phyloP scores from a whole-genome alignment of 129 eudicot genomes.

The Pittosporum tobira region DNA sequence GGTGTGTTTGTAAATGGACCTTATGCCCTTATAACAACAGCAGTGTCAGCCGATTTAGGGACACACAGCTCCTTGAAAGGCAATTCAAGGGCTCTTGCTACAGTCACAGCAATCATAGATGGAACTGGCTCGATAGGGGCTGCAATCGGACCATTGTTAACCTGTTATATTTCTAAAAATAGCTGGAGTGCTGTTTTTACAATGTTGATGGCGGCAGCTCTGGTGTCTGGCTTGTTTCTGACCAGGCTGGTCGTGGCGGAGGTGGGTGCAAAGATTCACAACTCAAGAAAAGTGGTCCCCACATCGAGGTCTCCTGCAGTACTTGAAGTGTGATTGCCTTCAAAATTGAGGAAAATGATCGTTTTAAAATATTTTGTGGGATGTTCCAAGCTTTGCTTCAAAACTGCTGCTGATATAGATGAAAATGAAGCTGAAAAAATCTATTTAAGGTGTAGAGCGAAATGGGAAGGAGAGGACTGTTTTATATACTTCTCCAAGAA shows the following conservation, averaged over 20 bases:
- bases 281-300: constrained; percentile 22
- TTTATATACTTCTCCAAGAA: neutral
- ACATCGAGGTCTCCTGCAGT: constrained; percentile 19
- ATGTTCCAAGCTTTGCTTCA: neutral
- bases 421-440: neutral
- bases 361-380: neutral
- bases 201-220: constrained; percentile 74
- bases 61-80: constrained; percentile 84
- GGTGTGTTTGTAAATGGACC: constrained; percentile 96
- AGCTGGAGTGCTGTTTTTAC: constrained; percentile 84
- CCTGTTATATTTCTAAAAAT: constrained; percentile 65
- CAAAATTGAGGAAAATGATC: neutral
- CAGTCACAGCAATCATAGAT: constrained; percentile 87
- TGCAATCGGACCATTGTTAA: constrained; percentile 83
- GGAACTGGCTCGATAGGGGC: constrained; percentile 98
- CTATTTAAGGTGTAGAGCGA: neutral
- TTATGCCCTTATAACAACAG: constrained; percentile 93
- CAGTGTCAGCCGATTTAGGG: constrained; percentile 96
- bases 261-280: constrained; percentile 50
- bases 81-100: constrained; percentile 82
- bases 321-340: constrained; percentile 33
- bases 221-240: constrained; percentile 77
- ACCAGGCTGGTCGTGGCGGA: constrained; percentile 73
- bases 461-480: constrained; percentile 4
- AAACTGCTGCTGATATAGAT: neutral